These are phyloP conservation scores for Xylaria sp. DNA, from an alignment of 2,329 filamentous ascomycete species.

Conservation along the genomic window DNA sequence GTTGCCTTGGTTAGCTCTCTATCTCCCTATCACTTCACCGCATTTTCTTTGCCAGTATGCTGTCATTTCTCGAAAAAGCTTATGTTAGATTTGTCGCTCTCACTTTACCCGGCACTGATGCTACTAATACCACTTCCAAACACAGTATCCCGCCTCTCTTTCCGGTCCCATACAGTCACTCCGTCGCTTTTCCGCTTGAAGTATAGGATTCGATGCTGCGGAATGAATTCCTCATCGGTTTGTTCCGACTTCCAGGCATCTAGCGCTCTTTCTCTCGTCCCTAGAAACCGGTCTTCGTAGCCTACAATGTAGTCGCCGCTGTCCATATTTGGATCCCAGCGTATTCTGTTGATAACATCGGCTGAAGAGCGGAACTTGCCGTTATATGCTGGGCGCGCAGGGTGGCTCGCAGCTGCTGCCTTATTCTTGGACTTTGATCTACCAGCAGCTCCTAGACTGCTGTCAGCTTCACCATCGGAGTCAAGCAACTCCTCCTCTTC, in stretches of 20 bases:
- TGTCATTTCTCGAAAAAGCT: background rate
- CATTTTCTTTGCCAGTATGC: background rate
- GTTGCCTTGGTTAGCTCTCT: background rate
- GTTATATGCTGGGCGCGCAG: conserved; percentile 50
- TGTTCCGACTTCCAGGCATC: conserved; percentile 70
- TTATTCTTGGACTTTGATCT: conserved; percentile 43
- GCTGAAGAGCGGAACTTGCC: conserved; percentile 66
- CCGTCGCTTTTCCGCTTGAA: conserved; percentile 66
- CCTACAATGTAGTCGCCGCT: conserved; percentile 66
- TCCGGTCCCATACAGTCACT: conserved; percentile 67
- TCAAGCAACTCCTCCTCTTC: conserved; percentile 53
- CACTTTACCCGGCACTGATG: conserved; percentile 15
- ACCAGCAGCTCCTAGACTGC: conserved; percentile 42
- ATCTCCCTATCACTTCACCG: conserved; percentile 5
- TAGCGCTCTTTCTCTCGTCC: conserved; percentile 64
- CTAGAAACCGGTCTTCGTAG: conserved; percentile 70
- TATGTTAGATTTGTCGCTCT: background rate
- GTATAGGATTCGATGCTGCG: conserved; percentile 71
- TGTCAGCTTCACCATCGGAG: conserved; percentile 50
- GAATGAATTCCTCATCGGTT: conserved; percentile 74
- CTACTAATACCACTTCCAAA: conserved; percentile 64
- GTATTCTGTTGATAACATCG: conserved; percentile 69
- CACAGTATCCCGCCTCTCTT: conserved; percentile 62
- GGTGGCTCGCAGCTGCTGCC: conserved; percentile 23
- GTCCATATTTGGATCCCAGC: conserved; percentile 68